Evolutionary conservation across 495 filamentous ascomycete genomes (phyloP).

Genomic region (Bacidia rubella): DNA sequence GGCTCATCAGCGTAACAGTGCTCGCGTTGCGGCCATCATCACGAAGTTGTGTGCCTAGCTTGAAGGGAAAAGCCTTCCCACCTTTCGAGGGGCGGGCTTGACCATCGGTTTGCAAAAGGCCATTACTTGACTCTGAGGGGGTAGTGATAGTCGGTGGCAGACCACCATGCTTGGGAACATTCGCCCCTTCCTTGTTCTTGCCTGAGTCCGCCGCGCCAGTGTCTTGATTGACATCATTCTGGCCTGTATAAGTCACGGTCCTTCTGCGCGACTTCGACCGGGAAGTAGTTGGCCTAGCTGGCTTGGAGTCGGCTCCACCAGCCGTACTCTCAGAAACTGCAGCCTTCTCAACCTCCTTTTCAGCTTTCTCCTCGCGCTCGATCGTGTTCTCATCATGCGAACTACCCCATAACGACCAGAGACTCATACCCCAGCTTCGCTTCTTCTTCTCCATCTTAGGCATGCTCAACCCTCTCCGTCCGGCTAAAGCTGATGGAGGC

Average conservation of each 20-base stretch:
- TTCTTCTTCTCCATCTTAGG: slow-evolving; percentile 36
- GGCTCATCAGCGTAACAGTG: slow-evolving; percentile 15
- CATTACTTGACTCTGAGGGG: not conserved
- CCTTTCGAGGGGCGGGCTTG: slow-evolving; percentile 21
- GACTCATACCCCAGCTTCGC: slow-evolving; percentile 58
- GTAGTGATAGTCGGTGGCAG: not conserved
- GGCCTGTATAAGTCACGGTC: slow-evolving; percentile 11
- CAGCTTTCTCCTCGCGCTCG: slow-evolving; percentile 18
- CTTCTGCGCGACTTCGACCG: slow-evolving; percentile 9
- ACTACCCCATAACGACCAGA: slow-evolving; percentile 78
- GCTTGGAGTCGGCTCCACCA: not conserved
- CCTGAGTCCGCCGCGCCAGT: not conserved
- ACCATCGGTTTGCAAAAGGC: slow-evolving; percentile 28
- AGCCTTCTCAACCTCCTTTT: slow-evolving; percentile 10
- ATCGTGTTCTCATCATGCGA: slow-evolving; percentile 67
- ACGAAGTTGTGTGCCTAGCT: slow-evolving; percentile 7
- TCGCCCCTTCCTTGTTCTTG: not conserved
- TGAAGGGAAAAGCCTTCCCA: slow-evolving; percentile 16
- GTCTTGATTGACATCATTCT: not conserved
- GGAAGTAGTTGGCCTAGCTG: not conserved
- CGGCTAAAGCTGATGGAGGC: slow-evolving; percentile 70
- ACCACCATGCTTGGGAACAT: not conserved
- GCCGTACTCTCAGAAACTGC: not conserved
- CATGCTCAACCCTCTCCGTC: slow-evolving; percentile 42
- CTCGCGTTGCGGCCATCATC: slow-evolving; percentile 11